Evolutionary conservation across 2,329 filamentous ascomycete species (phyloP), one percentile per base, ranked within the genome.

Genomic region (Apiospora rasikravindrae): DNA sequence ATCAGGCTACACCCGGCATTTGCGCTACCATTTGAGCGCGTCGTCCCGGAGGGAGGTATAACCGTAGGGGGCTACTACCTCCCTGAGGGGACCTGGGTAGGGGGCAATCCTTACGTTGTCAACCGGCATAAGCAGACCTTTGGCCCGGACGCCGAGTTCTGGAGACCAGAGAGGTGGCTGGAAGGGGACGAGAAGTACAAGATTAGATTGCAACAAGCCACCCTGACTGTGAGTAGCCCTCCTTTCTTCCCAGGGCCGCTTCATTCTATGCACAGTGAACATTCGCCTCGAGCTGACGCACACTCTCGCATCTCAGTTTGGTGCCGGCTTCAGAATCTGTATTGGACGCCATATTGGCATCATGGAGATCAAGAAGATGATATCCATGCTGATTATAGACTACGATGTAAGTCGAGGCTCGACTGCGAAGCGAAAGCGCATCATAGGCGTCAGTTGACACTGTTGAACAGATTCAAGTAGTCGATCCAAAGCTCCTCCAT

Each of bases 1-100:
- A 73, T 84, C 0, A 74, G 83, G n/a, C 72, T 82, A 2, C 82
- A 78, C 70, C 81, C 82, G 8, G 80, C 82, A 0, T 78, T 81
- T 0, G 77, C 80, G 4, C 75, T 75, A 13, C 74, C 71, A 37
- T 73, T 76, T 29, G 73, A 74, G 49, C 76, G 77, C 26, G 71
- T 77, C n/a, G 75, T 76, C 4, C 75, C 77, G 24, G 44, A 69
- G 2, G 74, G 73, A 11, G 77, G 76, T 16, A 74, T 73, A 7
- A 70, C 73, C 14, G 76, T 79, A 29, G 75, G 78, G 26, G 78
- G 76, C 2, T 61, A 75, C 8, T 77, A 68, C 24, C 72, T 79
- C 2, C 75, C 76, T 0, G 73, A 64, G 5, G 76, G 77, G 13
- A 79, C 75, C 16, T 49, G 16, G 45, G 45, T 49, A 2, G 45